Base-by-base conservation (phyloP, 2,329 filamentous ascomycete genomes). In the Mycosphaerelloides madeirae region DNA sequence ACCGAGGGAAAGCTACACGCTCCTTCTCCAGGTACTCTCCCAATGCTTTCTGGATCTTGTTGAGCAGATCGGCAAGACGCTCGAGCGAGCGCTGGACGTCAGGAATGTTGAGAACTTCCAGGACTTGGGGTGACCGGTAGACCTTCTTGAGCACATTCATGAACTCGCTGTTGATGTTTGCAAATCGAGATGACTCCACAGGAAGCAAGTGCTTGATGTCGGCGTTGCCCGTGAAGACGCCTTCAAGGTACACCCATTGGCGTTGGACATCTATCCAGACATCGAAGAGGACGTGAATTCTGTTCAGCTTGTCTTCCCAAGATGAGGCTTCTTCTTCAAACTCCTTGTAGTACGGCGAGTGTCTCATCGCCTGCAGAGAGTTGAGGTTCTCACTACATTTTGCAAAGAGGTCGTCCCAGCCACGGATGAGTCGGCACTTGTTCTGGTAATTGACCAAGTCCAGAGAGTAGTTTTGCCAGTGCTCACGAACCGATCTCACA, bases 211-310 rank as follows among this genome's bases (percentile, higher is more conserved):
- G 91, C 70, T 97, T 98, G 74, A 99, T 98, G 62, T 99, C 93
- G 31, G 88, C 91, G 63, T 98, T 99, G 47, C 93, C 93, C 1
- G 91, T 96, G 65, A 99, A 99, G 28, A 99, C 93, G 55, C 93
- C 93, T 69, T 99, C 94, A 4, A 99, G 80, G 65, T 99, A 99
- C 6, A 98, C 93, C 93, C 93, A 99, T 70, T 98, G 93, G 50
- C 94, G 85, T 67, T 99, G 93, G n/a, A 99, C 94, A 68, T 98
- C 94, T 58, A 98, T 98, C 94, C 94, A 99, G 13, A 98, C 90
- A 65, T 99, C 93, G 61, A 99, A 98, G 8, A 98, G 78, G 13
- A 98, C 88, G 64, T 98, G 93, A 2, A 98, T 89, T 35, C 93
- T 83, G 66, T 97, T 99, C 19, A 99, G 78, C 66, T 95, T 95